These are phyloP conservation scores for Penicillium cataractarum DNA, from an alignment of 495 filamentous ascomycete species.

Conservation along the genomic window DNA sequence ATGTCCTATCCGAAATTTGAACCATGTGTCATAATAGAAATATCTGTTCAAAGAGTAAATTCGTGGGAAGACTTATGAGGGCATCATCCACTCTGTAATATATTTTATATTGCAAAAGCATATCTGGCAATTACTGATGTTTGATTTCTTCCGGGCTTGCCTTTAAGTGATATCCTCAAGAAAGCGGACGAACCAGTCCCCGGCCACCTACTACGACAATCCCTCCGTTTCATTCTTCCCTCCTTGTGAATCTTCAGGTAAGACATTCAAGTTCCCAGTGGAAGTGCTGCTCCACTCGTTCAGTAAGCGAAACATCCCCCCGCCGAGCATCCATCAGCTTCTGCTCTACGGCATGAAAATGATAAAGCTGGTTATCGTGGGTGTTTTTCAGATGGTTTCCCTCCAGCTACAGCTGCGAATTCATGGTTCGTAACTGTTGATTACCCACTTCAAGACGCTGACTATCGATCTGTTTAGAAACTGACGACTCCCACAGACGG, in stretches of 20 bases:
- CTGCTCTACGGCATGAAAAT: neutral
- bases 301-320: neutral
- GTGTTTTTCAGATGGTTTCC: neutral
- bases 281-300: constrained; percentile 1
- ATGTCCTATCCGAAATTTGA: too few species aligned
- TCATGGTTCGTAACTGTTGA: constrained; percentile 1
- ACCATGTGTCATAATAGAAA: too few species aligned
- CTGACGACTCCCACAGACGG: constrained; percentile 16
- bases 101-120: too few species aligned
- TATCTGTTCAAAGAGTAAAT: too few species aligned
- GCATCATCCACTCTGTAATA: too few species aligned
- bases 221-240: neutral
- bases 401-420: neutral
- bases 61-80: too few species aligned
- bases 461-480: constrained; percentile 9
- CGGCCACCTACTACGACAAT: neutral
- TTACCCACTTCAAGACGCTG: constrained; percentile 7
- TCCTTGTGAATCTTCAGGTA: neutral
- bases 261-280: neutral
- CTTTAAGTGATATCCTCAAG: too few species aligned
- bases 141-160: too few species aligned
- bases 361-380: neutral
- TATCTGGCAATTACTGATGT: too few species aligned
- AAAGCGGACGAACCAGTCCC: too few species aligned
- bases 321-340: neutral